Conservation (phyloP, 768 basidiomycete species). For the Tylopilus cervinicoccineus region DNA sequence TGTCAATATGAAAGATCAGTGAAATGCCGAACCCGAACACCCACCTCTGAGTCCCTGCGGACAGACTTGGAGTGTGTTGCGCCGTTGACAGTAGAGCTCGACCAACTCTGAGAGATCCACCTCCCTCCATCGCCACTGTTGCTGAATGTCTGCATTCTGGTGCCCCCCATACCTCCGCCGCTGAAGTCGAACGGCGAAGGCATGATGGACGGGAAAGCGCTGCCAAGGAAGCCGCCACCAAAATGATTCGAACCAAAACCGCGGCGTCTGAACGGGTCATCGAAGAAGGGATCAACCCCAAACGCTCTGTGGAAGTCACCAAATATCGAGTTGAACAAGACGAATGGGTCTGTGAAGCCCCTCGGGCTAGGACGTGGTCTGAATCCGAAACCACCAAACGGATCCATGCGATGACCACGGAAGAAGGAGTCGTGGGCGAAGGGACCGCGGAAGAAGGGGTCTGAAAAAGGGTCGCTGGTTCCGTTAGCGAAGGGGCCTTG, state of each 20-base stretch:
- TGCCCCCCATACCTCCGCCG: constrained; percentile 14
- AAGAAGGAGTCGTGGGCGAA: constrained; percentile 12
- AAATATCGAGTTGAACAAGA: constrained; percentile 70
- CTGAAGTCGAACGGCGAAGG: constrained; percentile 12
- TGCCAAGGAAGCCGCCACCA: constrained; percentile 12
- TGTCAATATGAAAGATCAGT: not conserved
- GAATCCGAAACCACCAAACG: constrained; percentile 25
- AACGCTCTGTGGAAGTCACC: constrained; percentile 41
- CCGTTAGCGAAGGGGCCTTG: constrained; percentile 14
- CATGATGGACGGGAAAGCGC: constrained; percentile 4
- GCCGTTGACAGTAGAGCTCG: constrained; percentile 61
- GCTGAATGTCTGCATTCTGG: constrained; percentile 11
- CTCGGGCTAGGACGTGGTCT: constrained; percentile 12
- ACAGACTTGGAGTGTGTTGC: constrained; percentile 56
- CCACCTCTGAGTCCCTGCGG: constrained; percentile 55
- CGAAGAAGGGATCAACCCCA: constrained; percentile 34
- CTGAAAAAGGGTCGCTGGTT: constrained; percentile 15
- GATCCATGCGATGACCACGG: constrained; percentile 25
- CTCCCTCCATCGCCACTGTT: constrained; percentile 12
- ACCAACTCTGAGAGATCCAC: constrained; percentile 55
- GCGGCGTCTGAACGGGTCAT: constrained; percentile 17
- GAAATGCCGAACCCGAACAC: constrained; percentile 19
- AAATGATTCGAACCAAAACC: constrained; percentile 13
- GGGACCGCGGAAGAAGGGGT: constrained; percentile 17
- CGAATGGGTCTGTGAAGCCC: constrained; percentile 70